Evolutionary conservation across 2,329 filamentous ascomycete genomes (phyloP).

Genomic region (Chalara sp.): DNA sequence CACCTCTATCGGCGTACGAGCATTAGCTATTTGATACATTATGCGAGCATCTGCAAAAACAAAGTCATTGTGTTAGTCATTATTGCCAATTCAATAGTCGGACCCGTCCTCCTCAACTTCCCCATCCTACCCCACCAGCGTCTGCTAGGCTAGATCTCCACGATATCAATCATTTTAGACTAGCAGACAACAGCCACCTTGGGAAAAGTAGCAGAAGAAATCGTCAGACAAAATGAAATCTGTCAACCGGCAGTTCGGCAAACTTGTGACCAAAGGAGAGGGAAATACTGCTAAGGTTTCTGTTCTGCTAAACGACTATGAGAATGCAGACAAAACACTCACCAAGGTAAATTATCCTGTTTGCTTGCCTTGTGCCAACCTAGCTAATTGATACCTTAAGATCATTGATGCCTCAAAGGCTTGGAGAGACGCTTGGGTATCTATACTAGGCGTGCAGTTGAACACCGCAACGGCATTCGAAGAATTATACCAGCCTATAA

Average conservation of each 20-base stretch:
- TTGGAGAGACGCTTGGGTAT: slow-evolving; percentile 74
- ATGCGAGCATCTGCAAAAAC: too few relatives aligned
- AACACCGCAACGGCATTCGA: slow-evolving; percentile 62
- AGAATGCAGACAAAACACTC: slow-evolving; percentile 70
- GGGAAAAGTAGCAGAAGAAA: not conserved
- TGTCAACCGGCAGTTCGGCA: slow-evolving; percentile 69
- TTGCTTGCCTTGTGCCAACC: not conserved
- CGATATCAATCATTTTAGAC: slow-evolving; percentile 1
- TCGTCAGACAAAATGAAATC: slow-evolving; percentile 50
- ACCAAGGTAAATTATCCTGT: slow-evolving; percentile 48
- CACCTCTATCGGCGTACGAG: too few relatives aligned
- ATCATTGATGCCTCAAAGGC: slow-evolving; percentile 68
- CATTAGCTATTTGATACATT: too few relatives aligned
- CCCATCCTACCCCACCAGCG: not conserved
- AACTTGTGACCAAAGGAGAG: slow-evolving; percentile 58
- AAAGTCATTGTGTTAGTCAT: too few relatives aligned
- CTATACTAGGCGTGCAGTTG: slow-evolving; percentile 63
- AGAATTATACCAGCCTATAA: slow-evolving; percentile 68
- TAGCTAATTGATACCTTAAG: slow-evolving; percentile 34
- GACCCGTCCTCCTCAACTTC: too few relatives aligned
- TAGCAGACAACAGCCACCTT: slow-evolving; percentile 5
- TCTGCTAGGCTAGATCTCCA: not conserved
- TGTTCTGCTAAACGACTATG: slow-evolving; percentile 70
- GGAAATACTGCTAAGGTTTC: slow-evolving; percentile 73
- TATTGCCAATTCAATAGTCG: too few relatives aligned